phyloP scores from a whole-genome alignment of 352 stramenopile genomes.

The Pythium utonaiense region DNA sequence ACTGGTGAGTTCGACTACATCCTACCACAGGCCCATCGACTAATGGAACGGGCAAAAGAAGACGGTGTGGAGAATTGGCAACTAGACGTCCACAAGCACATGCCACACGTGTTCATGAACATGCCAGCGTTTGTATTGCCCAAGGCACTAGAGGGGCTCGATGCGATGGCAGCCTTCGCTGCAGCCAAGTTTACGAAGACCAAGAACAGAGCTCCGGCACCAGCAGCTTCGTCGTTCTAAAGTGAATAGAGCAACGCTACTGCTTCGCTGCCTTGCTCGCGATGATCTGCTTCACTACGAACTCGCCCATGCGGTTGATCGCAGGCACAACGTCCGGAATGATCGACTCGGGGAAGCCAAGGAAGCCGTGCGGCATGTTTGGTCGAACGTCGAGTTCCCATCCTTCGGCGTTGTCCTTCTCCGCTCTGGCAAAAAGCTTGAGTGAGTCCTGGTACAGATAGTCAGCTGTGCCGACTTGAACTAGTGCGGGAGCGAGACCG shows the following conservation, averaged over 20 bases:
- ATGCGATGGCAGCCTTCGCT: conserved; percentile 6
- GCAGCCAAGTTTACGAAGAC: neutral
- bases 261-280: neutral
- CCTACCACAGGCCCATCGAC: conserved; percentile 1
- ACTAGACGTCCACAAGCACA: conserved; percentile 14
- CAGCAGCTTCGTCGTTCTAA: neutral
- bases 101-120: conserved; percentile 17
- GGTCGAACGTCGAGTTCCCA: conserved; percentile 46
- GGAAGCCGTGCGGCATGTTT: conserved; percentile 39
- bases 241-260: no score
- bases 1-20: conserved; percentile 14
- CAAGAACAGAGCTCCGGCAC: neutral
- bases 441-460: conserved; percentile 37
- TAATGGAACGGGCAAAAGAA: conserved; percentile 1
- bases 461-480: conserved; percentile 42
- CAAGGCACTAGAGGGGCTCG: neutral
- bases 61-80: conserved; percentile 1
- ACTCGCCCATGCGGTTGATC: conserved; percentile 30
- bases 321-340: conserved; percentile 35
- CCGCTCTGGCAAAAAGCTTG: conserved; percentile 30
- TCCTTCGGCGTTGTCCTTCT: conserved; percentile 31
- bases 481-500: conserved; percentile 34
- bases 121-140: conserved; percentile 5
- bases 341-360: conserved; percentile 33
- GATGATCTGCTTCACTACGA: conserved; percentile 15